These are phyloP conservation scores for Cystobasidium sp. DNA, from an alignment of 1,284 basidiomycete species.

Conservation along the genomic window DNA sequence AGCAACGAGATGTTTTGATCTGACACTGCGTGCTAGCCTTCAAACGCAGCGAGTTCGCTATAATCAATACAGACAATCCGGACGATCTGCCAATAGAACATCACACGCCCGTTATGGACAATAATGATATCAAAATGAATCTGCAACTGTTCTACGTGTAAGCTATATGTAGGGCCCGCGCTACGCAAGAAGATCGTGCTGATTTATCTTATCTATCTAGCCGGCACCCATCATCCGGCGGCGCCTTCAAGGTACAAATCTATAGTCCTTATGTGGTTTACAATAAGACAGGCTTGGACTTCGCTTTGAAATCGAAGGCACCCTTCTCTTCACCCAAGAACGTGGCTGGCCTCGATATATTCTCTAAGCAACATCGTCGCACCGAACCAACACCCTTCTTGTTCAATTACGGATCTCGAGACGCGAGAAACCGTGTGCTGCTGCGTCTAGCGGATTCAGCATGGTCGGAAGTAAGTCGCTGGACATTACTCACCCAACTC, in stretches of 20 bases:
- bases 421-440: conserved; percentile 81
- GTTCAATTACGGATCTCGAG: conserved; percentile 78
- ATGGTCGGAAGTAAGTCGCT: conserved; percentile 77
- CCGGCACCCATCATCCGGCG: conserved; percentile 86
- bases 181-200: not conserved
- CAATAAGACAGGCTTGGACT: conserved; percentile 91
- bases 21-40: conserved; percentile 64
- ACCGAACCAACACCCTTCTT: conserved; percentile 60
- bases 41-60: conserved; percentile 96
- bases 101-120: conserved; percentile 73
- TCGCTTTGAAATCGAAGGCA: conserved; percentile 74
- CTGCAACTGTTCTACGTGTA: conserved; percentile 87
- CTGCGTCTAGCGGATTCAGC: conserved; percentile 82
- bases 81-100: conserved; percentile 87
- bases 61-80: conserved; percentile 89
- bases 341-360: conserved; percentile 71
- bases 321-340: conserved; percentile 75
- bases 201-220: not conserved
- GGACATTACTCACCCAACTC: not conserved
- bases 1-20: conserved; percentile 6
- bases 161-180: conserved; percentile 52
- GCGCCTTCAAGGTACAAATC: conserved; percentile 97
- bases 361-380: conserved; percentile 46
- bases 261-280: conserved; percentile 90
- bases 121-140: conserved; percentile 75